Evolutionary conservation across 306 rosid genomes (phyloP).

Genomic region (Quercus aquifolioides): DNA sequence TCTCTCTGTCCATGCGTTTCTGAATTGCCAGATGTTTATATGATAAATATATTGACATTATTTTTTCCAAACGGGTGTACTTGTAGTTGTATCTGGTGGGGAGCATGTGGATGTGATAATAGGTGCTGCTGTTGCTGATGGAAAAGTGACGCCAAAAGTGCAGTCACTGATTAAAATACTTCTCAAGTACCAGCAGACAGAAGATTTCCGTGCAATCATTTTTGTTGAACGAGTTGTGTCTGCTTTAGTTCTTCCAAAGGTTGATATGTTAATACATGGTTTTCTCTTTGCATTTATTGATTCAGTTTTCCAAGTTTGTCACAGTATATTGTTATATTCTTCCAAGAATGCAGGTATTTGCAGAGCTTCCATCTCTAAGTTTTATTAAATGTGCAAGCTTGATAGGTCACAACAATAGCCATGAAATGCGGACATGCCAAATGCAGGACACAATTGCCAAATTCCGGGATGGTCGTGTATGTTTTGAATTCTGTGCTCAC

Average conservation of each 20-base stretch:
- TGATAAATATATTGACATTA: conserved; percentile 13
- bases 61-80: conserved; percentile 22
- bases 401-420: conserved; percentile 98
- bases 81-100: conserved; percentile 89
- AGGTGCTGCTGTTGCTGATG: conserved; percentile 99
- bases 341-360: conserved; percentile 70
- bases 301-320: conserved; percentile 26
- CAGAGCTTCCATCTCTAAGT: conserved; percentile 95
- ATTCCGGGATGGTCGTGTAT: conserved; percentile 95
- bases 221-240: conserved; percentile 99
- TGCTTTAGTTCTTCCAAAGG: conserved; percentile 99
- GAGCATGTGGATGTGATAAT: conserved; percentile 94
- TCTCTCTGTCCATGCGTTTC: conserved; percentile 9
- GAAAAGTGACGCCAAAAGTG: conserved; percentile 98
- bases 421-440: conserved; percentile 94
- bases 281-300: conserved; percentile 17
- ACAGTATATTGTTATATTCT: conserved; percentile 24
- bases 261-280: conserved; percentile 28
- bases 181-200: conserved; percentile 84
- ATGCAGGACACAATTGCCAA: conserved; percentile 97
- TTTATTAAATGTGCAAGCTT: conserved; percentile 88
- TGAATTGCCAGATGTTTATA: conserved; percentile 11
- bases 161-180: conserved; percentile 91
- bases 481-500: conserved; percentile 23
- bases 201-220: conserved; percentile 96